Conservation (phyloP, 2,329 filamentous ascomycete genomes). For the Neoscytalidium dimidiatum region DNA sequence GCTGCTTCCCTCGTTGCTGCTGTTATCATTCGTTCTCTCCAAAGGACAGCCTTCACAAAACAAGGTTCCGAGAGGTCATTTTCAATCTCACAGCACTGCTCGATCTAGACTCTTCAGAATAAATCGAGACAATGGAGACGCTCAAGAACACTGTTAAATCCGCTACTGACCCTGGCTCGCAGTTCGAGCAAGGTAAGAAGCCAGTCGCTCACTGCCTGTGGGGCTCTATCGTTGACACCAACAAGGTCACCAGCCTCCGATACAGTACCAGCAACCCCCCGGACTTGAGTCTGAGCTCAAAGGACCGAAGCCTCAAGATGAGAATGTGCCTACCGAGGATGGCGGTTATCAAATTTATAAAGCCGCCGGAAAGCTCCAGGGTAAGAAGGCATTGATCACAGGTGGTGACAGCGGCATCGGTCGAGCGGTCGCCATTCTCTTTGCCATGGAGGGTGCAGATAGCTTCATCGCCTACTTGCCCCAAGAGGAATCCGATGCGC, state of each 20-base stretch:
- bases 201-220: no score
- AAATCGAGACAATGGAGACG: not conserved
- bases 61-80: not conserved
- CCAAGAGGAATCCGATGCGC: constrained; percentile 74
- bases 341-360: constrained; percentile 71
- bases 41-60: not conserved
- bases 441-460: constrained; percentile 78
- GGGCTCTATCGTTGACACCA: not conserved
- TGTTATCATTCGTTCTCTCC: not conserved
- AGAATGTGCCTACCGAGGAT: constrained; percentile 67
- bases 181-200: constrained; percentile 13
- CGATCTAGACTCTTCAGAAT: not conserved
- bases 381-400: constrained; percentile 76
- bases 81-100: not conserved
- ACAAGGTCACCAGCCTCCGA: constrained; percentile 21
- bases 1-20: not conserved
- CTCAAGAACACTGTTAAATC: constrained; percentile 3
- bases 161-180: not conserved
- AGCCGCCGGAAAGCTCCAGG: constrained; percentile 73
- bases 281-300: constrained; percentile 59
- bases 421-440: constrained; percentile 72
- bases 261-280: constrained; percentile 49
- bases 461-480: constrained; percentile 73
- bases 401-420: constrained; percentile 81
- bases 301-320: constrained; percentile 60